These are phyloP conservation scores for Pistacia vera DNA, from an alignment of 345 rosid genomes.

Conservation along the genomic window DNA sequence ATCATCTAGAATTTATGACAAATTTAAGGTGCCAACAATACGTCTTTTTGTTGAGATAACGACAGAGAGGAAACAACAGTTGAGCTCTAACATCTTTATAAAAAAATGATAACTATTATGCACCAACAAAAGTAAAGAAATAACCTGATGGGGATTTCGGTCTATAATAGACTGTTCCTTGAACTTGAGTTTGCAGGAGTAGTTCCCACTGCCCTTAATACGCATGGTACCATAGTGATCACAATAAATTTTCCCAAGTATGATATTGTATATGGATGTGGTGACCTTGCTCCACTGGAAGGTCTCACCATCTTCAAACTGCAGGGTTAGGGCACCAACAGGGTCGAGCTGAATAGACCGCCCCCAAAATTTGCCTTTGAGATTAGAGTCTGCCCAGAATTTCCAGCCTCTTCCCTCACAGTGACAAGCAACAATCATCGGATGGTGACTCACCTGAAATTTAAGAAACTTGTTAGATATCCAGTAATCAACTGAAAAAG, in stretches of 20 bases:
- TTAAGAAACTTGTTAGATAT: conserved; percentile 29
- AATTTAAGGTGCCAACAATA: background rate
- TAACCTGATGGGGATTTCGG: conserved; percentile 97
- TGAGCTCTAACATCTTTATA: too few relatives aligned
- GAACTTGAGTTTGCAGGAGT: conserved; percentile 94
- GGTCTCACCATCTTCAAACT: conserved; percentile 87
- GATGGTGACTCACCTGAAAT: conserved; percentile 96
- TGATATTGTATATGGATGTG: conserved; percentile 96
- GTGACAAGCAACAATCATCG: conserved; percentile 96
- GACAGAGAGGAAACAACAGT: background rate
- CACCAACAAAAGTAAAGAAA: background rate
- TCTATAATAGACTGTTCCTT: conserved; percentile 99
- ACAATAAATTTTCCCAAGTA: conserved; percentile 91
- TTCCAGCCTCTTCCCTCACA: conserved; percentile 99
- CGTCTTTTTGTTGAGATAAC: background rate
- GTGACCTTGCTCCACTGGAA: conserved; percentile 99
- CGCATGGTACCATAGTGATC: conserved; percentile 99
- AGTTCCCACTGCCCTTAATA: conserved; percentile 79
- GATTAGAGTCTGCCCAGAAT: conserved; percentile 98
- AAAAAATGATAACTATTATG: background rate
- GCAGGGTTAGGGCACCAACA: conserved; percentile 81
- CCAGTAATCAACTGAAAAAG: conserved; percentile 6
- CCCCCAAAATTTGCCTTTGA: conserved; percentile 99
- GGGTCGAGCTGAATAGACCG: conserved; percentile 99
- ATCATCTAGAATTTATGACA: background rate